A percentile compares a stretch with the other conserved stretches of the same genome.
Conservation (phyloP, 345 rosid species). For the Linum tenue region DNA sequence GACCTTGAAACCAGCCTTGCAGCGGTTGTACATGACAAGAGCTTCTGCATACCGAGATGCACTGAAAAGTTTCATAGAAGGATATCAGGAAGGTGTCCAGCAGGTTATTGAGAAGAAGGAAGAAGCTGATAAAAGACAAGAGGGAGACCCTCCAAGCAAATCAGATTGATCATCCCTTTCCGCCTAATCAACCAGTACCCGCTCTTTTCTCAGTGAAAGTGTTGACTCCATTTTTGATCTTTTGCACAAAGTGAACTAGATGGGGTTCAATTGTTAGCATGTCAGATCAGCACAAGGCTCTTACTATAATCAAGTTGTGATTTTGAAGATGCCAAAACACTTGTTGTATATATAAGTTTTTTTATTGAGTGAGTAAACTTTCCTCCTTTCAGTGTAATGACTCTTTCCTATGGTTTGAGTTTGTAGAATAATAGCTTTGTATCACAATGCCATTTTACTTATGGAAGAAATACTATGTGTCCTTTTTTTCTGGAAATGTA, state of each 20-base stretch:
- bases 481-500: neutral
- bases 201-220: neutral
- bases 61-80: constrained; percentile 56
- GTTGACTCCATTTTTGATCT: neutral
- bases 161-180: constrained; percentile 15
- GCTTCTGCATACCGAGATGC: constrained; percentile 83
- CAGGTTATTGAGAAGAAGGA: constrained; percentile 51
- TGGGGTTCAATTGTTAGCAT: neutral
- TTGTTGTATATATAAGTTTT: neutral
- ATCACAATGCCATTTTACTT: neutral
- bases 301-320: neutral
- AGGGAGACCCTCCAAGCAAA: constrained; percentile 19
- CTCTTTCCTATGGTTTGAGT: neutral
- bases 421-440: neutral
- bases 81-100: constrained; percentile 76
- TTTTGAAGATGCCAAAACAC: neutral
- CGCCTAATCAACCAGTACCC: neutral
- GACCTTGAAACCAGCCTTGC: constrained; percentile 82
- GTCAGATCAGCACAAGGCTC: neutral
- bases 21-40: constrained; percentile 77
- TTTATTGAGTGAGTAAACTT: too few species aligned
- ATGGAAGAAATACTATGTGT: neutral
- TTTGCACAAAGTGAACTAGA: neutral
- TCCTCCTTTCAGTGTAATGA: neutral
- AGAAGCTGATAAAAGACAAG: constrained; percentile 28